Percentiles rank a stretch among this genome's conserved stretches.
Evolutionary conservation across 2,329 filamentous ascomycete genomes (phyloP).

Genomic region (Botrytis paeoniae): DNA sequence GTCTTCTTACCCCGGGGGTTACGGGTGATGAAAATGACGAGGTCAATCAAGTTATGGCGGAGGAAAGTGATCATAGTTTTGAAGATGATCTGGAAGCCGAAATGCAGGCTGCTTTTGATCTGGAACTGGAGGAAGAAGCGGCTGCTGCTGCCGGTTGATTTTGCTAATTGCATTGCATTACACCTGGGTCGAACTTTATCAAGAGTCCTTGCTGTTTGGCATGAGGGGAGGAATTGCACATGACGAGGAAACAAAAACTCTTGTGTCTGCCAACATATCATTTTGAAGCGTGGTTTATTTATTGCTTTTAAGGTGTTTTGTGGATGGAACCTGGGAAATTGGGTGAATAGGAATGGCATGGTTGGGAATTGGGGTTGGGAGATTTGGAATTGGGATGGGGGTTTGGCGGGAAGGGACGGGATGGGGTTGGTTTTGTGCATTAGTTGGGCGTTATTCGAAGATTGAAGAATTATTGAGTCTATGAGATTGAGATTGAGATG

Average conservation of each 20-base stretch:
- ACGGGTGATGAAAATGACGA: conserved; percentile 43
- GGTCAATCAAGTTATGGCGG: conserved; percentile 31
- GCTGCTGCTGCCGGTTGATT: neutral
- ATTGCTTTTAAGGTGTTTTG: neutral
- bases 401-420: neutral
- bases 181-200: neutral
- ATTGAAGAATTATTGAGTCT: neutral
- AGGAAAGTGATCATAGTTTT: conserved; percentile 29
- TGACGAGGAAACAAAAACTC: neutral
- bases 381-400: neutral
- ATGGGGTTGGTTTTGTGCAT: conserved; percentile 1
- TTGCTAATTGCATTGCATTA: neutral
- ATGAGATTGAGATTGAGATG: neutral
- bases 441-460: neutral
- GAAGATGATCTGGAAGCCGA: conserved; percentile 55
- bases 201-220: conserved; percentile 40
- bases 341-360: neutral
- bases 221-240: neutral
- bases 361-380: neutral
- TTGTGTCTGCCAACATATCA: conserved; percentile 3
- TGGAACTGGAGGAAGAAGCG: conserved; percentile 29
- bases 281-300: neutral
- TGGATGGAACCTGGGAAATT: neutral
- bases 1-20: conserved; percentile 43
- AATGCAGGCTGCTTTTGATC: conserved; percentile 45